Percentiles rank a stretch among this genome's conserved stretches.
Conservation (phyloP, 2,329 filamentous ascomycete species). For the Neofusicoccum kwambonambiense region DNA sequence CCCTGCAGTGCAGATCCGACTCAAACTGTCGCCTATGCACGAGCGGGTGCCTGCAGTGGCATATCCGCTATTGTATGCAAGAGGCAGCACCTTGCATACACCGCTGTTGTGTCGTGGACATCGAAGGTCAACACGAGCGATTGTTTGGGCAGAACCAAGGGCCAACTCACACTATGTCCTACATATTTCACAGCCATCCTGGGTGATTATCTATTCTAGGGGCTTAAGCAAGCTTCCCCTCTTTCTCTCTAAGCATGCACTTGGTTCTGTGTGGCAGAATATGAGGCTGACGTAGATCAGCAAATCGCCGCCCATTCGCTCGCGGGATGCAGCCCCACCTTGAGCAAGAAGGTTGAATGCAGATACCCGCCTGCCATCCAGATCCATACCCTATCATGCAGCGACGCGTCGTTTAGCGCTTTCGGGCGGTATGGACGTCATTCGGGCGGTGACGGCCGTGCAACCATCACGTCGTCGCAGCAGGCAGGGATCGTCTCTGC, state of each 20-base stretch:
- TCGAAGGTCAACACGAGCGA: neutral
- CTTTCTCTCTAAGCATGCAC: too few relatives aligned
- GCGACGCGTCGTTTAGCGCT: neutral
- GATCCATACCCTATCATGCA: neutral
- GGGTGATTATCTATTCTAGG: neutral
- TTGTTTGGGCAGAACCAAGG: neutral
- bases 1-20: neutral
- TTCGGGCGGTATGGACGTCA: neutral
- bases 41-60: neutral
- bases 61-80: neutral
- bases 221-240: neutral
- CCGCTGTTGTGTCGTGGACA: neutral
- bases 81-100: neutral
- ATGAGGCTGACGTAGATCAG: too few relatives aligned
- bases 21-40: neutral
- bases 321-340: neutral
- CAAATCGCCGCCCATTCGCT: too few relatives aligned
- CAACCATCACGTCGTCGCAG: neutral
- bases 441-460: slow-evolving; percentile 7
- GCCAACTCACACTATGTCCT: neutral
- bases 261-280: too few relatives aligned
- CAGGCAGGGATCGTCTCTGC: neutral
- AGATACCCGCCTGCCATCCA: neutral
- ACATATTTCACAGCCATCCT: too few relatives aligned
- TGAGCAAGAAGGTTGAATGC: neutral